These are phyloP conservation scores for Ceratobasidium sp. DNA, from an alignment of 1,284 basidiomycete genomes.

Conservation along the genomic window DNA sequence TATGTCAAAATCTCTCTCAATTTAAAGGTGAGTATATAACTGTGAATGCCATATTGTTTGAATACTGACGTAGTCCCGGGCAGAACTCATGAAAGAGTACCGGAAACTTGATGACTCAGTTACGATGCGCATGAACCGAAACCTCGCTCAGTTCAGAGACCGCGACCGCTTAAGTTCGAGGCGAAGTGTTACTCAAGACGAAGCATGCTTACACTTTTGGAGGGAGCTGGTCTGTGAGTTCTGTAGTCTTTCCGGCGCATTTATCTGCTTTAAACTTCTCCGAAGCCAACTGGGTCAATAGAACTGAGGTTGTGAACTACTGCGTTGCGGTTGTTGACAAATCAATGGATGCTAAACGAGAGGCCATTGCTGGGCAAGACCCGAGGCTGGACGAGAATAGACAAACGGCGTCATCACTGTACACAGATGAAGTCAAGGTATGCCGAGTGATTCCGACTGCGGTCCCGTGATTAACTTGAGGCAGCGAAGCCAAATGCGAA, in stretches of 20 bases:
- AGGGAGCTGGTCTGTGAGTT: conserved; percentile 80
- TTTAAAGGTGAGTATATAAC: conserved; percentile 76
- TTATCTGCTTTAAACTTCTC: conserved; percentile 6
- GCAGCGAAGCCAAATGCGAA: conserved; percentile 81
- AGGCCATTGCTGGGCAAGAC: conserved; percentile 51
- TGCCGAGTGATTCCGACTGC: conserved; percentile 49
- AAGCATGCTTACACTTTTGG: conserved; percentile 84
- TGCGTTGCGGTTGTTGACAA: conserved; percentile 78
- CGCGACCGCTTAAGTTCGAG: conserved; percentile 57
- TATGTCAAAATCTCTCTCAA: conserved; percentile 80
- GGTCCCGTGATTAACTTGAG: conserved; percentile 13
- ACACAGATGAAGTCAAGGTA: conserved; percentile 80
- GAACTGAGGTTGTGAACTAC: conserved; percentile 81
- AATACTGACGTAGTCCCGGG: conserved; percentile 17
- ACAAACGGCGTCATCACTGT: conserved; percentile 65
- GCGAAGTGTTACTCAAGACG: conserved; percentile 53
- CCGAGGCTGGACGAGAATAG: conserved; percentile 50
- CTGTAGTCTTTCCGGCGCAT: background rate
- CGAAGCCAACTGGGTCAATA: conserved; percentile 83
- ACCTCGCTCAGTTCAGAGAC: conserved; percentile 82
- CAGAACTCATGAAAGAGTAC: conserved; percentile 88
- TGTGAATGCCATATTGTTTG: background rate
- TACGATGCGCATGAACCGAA: conserved; percentile 84
- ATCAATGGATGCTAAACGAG: conserved; percentile 69
- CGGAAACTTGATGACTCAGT: conserved; percentile 85